Evolutionary conservation across 1,284 basidiomycete genomes (phyloP), one percentile per base, ranked within the genome.

Genomic region (Phylloporus sp.): DNA sequence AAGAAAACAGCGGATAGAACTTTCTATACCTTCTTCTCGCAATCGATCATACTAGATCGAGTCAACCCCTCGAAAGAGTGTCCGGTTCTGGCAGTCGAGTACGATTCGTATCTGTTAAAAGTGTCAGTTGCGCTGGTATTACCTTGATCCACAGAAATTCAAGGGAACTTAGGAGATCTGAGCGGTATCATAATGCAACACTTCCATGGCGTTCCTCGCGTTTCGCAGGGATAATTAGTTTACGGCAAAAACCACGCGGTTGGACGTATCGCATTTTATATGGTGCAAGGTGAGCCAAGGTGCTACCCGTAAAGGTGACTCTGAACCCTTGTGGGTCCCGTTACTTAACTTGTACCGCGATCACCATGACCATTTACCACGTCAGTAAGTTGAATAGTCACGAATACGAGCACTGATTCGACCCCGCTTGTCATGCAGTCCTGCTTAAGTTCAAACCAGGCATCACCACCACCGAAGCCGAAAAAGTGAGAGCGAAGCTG

Each of bases 171-270:
- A 10, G 97, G 98, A 25, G 98, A 84, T 5, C n/a, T n/a, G n/a
- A 97, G 84, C 3, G 97, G 97, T 64, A 99, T 95, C 67, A 99
- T 83, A 70, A 99, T 93, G 77, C 96, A 94, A 56, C 96, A 97
- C 74, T 92, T 92, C 97, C 97, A 99, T 7, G 89, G 88, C 2
- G 89, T 93, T 5, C 88, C 85, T 97, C 94, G 32, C 85, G 86
- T 77, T 98, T 92, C 2, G 98, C 98, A 7, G 92, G 89, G 68
- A 98, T 92, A 75, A 98, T 97, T 17, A 98, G 91, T 73, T 92
- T 88, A n/a, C n/a, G n/a, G n/a, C n/a, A n/a, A n/a, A n/a, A n/a
- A n/a, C n/a, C n/a, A n/a, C n/a, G n/a, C n/a, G n/a, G n/a, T n/a
- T n/a, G n/a, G n/a, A n/a, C n/a, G n/a, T n/a, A n/a, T n/a, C n/a